Evolutionary conservation across 176 grass and related monocot species (phyloP), one percentile per base, ranked within the genome.

Genomic region (Triticum monococcum): DNA sequence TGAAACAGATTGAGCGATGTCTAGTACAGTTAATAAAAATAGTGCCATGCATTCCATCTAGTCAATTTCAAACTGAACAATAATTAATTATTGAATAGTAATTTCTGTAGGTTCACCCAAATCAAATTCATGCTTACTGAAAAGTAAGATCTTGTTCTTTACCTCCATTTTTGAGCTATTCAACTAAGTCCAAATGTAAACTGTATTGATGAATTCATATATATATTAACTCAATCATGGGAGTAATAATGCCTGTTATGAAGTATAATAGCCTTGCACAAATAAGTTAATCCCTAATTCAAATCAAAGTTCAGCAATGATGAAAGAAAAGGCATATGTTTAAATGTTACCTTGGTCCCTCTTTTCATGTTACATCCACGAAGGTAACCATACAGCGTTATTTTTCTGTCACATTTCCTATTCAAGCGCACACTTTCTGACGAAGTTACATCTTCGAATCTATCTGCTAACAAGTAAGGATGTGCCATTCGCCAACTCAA

Each of bases 331-430:
- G 79, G 33, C 2, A 74, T 54, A 84, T 54, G 20, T 66, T 25
- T 36, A 54, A 83, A 35, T 41, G 45, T 73, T 87, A 99, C 97
- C 97, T 96, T 99, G 9, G 90, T 85, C 61, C 92, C 85, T 85
- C 81, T 96, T 91, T 99, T 99, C 97, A 99, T 94, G 79, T 99
- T 96, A 81, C 94, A 96, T 77, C 97, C 97, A 86, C 97, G 92
- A 80, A 99, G 89, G 77, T 99, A 99, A 76, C 97, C 97, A 85
- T 99, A 99, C 64, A 96, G 85, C 46, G 94, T 99, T 67, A 99
- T 88, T 85, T 94, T 99, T 84, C 97, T 92, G 81, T 99, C 97
- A 78, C 97, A 96, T 75, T 99, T 96, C 72, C 64, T 92, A 83
- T 99, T 85, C 45, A 87, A 40, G 26, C 82, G 94, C 75, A 99